Evolutionary conservation across 2,329 filamentous ascomycete genomes (phyloP), one percentile per base, ranked within the genome.

Genomic region (Sordariomycetes sp.): DNA sequence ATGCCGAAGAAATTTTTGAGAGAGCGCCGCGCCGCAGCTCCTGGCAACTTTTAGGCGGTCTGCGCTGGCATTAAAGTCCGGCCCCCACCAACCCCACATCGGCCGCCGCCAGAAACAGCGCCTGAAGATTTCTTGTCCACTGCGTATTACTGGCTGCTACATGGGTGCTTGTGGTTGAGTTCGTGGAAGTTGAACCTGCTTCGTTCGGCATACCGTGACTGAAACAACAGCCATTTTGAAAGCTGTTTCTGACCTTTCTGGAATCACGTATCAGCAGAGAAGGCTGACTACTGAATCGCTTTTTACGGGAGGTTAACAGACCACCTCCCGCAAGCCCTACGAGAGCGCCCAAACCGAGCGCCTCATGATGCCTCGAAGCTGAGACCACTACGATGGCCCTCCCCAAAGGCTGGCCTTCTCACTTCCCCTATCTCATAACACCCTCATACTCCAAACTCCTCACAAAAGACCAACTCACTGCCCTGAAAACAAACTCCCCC

Each of bases 331-430:
- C 4, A 32, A 32, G 28, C 28, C n/a, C n/a, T n/a, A n/a, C n/a
- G n/a, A n/a, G n/a, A n/a, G n/a, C n/a, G n/a, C n/a, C 46, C 22
- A 12, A 50, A n/a, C n/a, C 8, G 11, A n/a, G 37, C 20, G 43
- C 16, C 11, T n/a, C 46, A 22, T 20, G 46, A 50, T 50, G 22
- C 46, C 22, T 11, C 46, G 14, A 24, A 24, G 18, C 5, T 50
- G 12, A 24, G 20, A 50, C 25, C 2, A 28, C 28, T 16, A 32
- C 12, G 10, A 48, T 46, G 46, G n/a, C 55, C 3, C 55, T 81
- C 82, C 59, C 61, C 2, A 79, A 76, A 62, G 83, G 84, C 68
- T 87, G 84, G 84, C 82, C 83, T 0, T 43, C 70, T 3, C 57
- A 70, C 11, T 63, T 85, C 2, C 72, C 74, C 2, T 87, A 85